Base-by-base conservation (phyloP, 495 filamentous ascomycete species). In the Penicillium atrosanguineum region DNA sequence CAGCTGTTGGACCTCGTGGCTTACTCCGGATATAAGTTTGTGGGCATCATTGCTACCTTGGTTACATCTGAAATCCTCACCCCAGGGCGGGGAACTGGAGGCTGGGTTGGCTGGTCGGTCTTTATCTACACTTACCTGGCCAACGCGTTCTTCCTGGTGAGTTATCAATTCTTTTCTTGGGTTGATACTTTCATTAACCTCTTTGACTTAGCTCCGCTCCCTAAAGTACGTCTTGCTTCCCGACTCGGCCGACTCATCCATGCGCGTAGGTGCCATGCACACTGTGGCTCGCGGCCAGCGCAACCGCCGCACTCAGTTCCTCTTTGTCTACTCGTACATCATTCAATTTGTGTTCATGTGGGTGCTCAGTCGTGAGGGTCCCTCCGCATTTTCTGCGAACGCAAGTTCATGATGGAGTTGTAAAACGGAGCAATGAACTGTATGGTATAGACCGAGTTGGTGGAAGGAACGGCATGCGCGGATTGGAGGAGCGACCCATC, bases 21-120 rank as follows among this genome's bases (percentile, higher is more conserved):
- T 4, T 99, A 99, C 68, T 92, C 88, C 6, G 95, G 95, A 12
- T 99, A 99, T 71, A 99, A 99, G 73, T 99, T 97, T 61, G 94
- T 97, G 38, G 94, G 94, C 8, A 90, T 95, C 49, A 97, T 97
- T 56, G 79, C 88, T 46, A 96, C 89, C 3, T 80, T 97, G 42
- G 74, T 87, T 26, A 71, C 91, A 2, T 85, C 89, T 6, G 89
- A 92, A 71, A 77, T 89, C 18, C 65, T 91, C 40, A 93, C 85
- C 46, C 82, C 85, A 0, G 88, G 88, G 15, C 79, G 82, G 54
- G 89, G 90, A 46, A 93, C 89, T 7, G 87, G 89, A 26, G 86
- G 90, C 28, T 91, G 89, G 89, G 72, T 92, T 43, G 88, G 89
- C 44, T 97, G 95, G 94, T 70, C 77, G 0, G 82, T 96, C 39